Evolutionary conservation across 345 rosid genomes (phyloP), one percentile per base, ranked within the genome.

Genomic region (Melaleuca quinquenervia): DNA sequence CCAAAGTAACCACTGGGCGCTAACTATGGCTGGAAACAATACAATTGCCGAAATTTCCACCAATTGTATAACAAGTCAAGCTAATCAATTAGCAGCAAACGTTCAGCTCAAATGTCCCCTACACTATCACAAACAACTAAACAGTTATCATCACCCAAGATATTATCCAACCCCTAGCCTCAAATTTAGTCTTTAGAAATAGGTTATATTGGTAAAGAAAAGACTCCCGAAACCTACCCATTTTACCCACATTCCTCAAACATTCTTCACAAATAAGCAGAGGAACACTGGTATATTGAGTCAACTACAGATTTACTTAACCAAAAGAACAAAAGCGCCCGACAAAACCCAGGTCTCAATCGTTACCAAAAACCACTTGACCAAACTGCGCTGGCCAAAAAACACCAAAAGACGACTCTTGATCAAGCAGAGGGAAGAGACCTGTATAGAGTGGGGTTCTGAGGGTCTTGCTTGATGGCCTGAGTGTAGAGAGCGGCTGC

Each of bases 401-500:
- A 41, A n/a, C 32, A 50, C 84, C 45, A 44, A 50, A 83, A 62
- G 48, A 14, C 29, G 21, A 22, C n/a, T 53, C 52, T 8, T 3
- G 82, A 50, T n/a, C 56, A 52, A 20, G 32, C 13, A 75, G 44
- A 22, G 70, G 16, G 44, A 49, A 32, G 80, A 26, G 54, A 94
- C 99, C 99, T 97, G 89, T 94, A 97, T 50, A 97, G 98, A 87
- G 99, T 91, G 48, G 95, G 94, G 87, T 96, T 97, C 53, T 95
- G 92, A 88, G 98, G 98, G 88, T 96, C 99, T 82, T 94, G 98
- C 88, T 97, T 97, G 86, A 97, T 97, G 52, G 98, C 99, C 89
- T 95, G 98, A 90, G 99, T 97, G 88, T 97, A 97, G 60, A 97
- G 91, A 90, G 99, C 99, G 62, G 99, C 99, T 55, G 99, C 99